Evolutionary conservation across 495 filamentous ascomycete genomes (phyloP), one percentile per base, ranked within the genome.

Genomic region (Hapsidospora chrysogenum): DNA sequence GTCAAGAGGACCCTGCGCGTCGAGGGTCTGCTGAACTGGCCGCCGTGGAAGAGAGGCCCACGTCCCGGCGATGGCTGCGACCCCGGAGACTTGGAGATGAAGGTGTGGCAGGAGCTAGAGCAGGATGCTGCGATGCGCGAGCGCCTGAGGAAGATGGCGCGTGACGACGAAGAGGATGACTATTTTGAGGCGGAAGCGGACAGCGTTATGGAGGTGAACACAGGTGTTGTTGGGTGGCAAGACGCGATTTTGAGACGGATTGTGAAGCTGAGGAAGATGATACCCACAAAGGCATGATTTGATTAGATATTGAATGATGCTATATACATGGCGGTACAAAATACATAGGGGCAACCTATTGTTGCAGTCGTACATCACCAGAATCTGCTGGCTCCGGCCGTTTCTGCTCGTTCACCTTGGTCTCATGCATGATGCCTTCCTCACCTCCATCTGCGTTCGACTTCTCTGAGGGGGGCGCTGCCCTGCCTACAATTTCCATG

Each of bases 41-140:
- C 44, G 9, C 42, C 44, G 0, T 48, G 50, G 51, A 35, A 33
- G 11, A 47, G 36, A 32, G 41, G 19, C 28, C 22, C 25, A 1
- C 6, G 11, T 26, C 6, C 27, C 17, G 39, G 31, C 4, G 41
- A 37, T n/a, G 44, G 49, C 14, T 48, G 45, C 11, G 49, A 46
- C 17, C 23, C 53, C 5, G 60, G 61, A 29, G 53, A 64, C 20
- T 62, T 57, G 60, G 58, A 60, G 25, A 41, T 60, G 2, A 53
- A 61, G 48, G 42, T 62, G 6, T 64, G 60, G 60, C 60, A 64
- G 40, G 56, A 57, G 29, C 46, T 64, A 33, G 58, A 64, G 46
- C 41, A 54, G 36, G 54, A 61, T 31, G 48, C 54, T 4, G 43
- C 36, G 2, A 48, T 56, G 2, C 42, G 36, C 17, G 50, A 50